Evolutionary conservation across 768 basidiomycete genomes (phyloP).

Genomic region (Psilocybe cyanescens): DNA sequence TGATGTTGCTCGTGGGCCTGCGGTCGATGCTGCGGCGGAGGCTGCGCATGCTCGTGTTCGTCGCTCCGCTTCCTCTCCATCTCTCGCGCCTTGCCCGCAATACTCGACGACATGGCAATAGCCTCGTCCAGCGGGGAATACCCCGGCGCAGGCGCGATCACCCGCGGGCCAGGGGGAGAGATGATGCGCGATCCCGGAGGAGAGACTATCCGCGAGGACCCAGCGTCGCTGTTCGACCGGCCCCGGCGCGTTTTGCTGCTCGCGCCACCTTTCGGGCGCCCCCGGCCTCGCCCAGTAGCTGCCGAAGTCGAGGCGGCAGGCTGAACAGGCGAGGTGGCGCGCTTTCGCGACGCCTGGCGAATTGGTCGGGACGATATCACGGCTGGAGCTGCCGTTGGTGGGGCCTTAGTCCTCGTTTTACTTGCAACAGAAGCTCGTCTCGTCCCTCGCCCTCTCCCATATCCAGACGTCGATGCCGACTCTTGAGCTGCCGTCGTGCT

Average conservation of each 20-base stretch:
- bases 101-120: slow-evolving; percentile 1
- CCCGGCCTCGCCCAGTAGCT: slow-evolving; percentile 3
- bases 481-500: neutral
- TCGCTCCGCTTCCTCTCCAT: neutral
- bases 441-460: neutral
- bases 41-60: neutral
- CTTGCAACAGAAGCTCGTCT: neutral
- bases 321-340: neutral
- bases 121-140: slow-evolving; percentile 15
- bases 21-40: neutral
- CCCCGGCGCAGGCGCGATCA: slow-evolving; percentile 8
- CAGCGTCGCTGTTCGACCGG: neutral
- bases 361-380: slow-evolving; percentile 2
- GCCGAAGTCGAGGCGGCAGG: neutral
- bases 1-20: neutral
- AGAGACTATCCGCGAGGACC: slow-evolving; percentile 27
- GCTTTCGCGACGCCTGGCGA: slow-evolving; percentile 8
- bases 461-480: too few relatives aligned
- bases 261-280: slow-evolving; percentile 2
- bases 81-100: neutral
- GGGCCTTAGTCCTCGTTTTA: neutral
- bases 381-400: neutral
- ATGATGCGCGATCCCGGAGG: slow-evolving; percentile 11
- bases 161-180: slow-evolving; percentile 1
- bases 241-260: neutral